Evolutionary conservation across 83 land plant genomes (phyloP).

Genomic region (Thuja plicata): DNA sequence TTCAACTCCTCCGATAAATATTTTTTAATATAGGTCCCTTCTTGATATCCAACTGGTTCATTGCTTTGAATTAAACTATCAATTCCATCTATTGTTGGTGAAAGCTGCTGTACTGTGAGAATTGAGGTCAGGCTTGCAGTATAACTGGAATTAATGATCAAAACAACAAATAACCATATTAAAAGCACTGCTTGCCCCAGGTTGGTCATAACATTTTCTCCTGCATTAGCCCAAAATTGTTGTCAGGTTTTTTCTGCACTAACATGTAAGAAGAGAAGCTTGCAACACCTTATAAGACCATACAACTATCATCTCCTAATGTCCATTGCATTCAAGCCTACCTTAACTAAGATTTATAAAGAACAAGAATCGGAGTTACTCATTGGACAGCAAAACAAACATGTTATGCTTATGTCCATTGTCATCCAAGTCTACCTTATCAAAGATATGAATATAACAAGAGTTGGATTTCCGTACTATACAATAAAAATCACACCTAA

Average conservation of each 20-base stretch:
- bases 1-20: slow-evolving; percentile 55
- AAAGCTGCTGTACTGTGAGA: slow-evolving; percentile 68
- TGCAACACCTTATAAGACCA: background rate
- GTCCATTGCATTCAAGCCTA: background rate
- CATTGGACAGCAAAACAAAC: background rate
- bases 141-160: slow-evolving; percentile 81
- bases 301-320: background rate
- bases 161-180: slow-evolving; percentile 91
- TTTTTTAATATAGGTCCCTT: slow-evolving; percentile 61
- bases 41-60: slow-evolving; percentile 67
- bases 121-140: slow-evolving; percentile 89
- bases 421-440: no score
- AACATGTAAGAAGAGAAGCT: background rate
- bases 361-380: background rate
- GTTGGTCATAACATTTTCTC: slow-evolving; percentile 74
- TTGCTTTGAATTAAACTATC: slow-evolving; percentile 50
- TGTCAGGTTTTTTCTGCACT: background rate
- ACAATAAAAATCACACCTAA: no score
- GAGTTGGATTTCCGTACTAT: no score
- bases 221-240: slow-evolving; percentile 37
- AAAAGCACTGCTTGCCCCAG: slow-evolving; percentile 78
- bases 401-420: no score
- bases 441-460: no score
- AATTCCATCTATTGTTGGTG: slow-evolving; percentile 59
- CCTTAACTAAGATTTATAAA: background rate